A percentile compares a stretch with the other conserved stretches of the same genome.
These are phyloP conservation scores for Golubevia sp. DNA, from an alignment of 1,284 basidiomycete species.

Conservation along the genomic window DNA sequence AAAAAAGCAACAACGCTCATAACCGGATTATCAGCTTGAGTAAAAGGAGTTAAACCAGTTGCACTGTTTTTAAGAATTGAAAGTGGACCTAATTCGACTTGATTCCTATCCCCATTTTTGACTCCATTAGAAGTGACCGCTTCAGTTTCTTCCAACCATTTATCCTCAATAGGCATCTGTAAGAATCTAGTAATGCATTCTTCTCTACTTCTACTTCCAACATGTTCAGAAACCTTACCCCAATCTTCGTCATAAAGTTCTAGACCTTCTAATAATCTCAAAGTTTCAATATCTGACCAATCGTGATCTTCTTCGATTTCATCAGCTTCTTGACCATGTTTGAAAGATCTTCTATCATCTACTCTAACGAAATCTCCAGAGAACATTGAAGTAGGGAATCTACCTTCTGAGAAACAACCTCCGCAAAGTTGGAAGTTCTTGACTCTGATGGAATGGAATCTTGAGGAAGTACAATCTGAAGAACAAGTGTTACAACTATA, in stretches of 20 bases:
- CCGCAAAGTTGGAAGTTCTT: constrained; percentile 76
- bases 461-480: constrained; percentile 82
- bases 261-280: constrained; percentile 87
- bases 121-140: no score
- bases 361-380: constrained; percentile 96
- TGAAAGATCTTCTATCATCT: constrained; percentile 63
- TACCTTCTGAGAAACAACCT: constrained; percentile 87
- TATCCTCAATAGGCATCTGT: constrained; percentile 94
- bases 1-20: constrained; percentile 98
- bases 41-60: constrained; percentile 76
- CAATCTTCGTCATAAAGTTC: constrained; percentile 99
- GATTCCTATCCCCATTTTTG: constrained; percentile 6
- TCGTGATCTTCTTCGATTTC: constrained; percentile 68
- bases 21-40: constrained; percentile 93
- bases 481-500: constrained; percentile 94
- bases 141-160: constrained; percentile 69
- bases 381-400: constrained; percentile 95
- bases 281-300: constrained; percentile 89
- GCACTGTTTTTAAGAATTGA: constrained; percentile 66
- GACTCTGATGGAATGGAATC: constrained; percentile 91
- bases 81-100: constrained; percentile 72
- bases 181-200: constrained; percentile 96
- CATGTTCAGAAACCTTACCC: constrained; percentile 87
- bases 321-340: constrained; percentile 65
- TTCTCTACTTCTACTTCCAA: constrained; percentile 85